These are phyloP conservation scores for Rubroboletus satanas DNA, from an alignment of 768 basidiomycete genomes.

Conservation along the genomic window DNA sequence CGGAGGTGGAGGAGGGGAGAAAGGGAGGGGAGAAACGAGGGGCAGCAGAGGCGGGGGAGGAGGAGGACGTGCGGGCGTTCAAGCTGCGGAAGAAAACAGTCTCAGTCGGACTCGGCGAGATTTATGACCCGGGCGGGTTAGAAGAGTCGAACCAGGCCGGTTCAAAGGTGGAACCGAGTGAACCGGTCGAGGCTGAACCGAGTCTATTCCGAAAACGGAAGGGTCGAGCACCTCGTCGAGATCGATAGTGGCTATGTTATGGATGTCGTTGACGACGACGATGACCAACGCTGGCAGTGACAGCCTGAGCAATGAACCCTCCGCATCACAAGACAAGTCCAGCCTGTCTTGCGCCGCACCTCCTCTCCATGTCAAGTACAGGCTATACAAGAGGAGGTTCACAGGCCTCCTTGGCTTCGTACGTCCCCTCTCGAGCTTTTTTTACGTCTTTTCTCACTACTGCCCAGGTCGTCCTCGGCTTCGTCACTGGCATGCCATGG, in stretches of 20 bases:
- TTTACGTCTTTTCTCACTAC: neutral
- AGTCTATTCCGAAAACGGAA: slow-evolving; percentile 23
- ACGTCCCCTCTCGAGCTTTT: neutral
- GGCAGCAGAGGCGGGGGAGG: slow-evolving; percentile 42
- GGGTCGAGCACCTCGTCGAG: neutral
- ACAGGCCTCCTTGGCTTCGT: slow-evolving; percentile 61
- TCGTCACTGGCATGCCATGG: slow-evolving; percentile 63
- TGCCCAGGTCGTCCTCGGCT: slow-evolving; percentile 54
- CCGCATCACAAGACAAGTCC: neutral
- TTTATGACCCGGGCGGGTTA: slow-evolving; percentile 66
- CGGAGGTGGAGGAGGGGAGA: neutral
- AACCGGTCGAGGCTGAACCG: slow-evolving; percentile 4
- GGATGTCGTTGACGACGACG: neutral
- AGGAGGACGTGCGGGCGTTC: slow-evolving; percentile 50
- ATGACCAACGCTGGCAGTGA: neutral
- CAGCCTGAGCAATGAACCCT: neutral
- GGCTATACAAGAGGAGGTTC: slow-evolving; percentile 69
- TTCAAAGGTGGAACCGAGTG: slow-evolving; percentile 24
- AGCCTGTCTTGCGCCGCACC: neutral
- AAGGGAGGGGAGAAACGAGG: slow-evolving; percentile 31
- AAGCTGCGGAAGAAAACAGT: slow-evolving; percentile 66
- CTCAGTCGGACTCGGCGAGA: slow-evolving; percentile 62
- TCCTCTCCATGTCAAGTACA: slow-evolving; percentile 35
- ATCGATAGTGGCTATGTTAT: neutral
- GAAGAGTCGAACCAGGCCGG: neutral